Base-by-base conservation (phyloP, 176 grass and related monocot species). In the Calamus simplicifolius region DNA sequence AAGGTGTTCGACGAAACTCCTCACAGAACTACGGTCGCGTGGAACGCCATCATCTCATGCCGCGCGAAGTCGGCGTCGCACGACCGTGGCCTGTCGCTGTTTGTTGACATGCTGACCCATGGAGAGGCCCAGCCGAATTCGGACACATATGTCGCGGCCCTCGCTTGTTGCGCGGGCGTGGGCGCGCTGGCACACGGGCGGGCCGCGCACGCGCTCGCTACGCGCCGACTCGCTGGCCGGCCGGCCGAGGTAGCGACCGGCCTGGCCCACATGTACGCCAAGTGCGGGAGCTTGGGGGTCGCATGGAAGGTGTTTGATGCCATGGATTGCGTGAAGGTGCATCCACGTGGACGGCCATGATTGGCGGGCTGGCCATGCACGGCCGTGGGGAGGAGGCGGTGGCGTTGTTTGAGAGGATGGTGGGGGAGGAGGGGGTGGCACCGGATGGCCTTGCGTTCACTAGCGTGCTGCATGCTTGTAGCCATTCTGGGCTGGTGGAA, bases 301-400 rank as follows among this genome's bases (percentile, higher is more conserved):
- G 28, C 25, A 13, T 19, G 50, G 49, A 53, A 21, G 19, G 59
- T 63, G 58, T 73, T 73, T 28, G 26, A 23, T 18, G 27, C 19
- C 16, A 72, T 72, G 69, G 1, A 61, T 49, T 16, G 16, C 6
- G 17, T 21, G 3, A 73, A 29, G n/a, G 70, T 16, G 29, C 59
- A 48, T 63, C 70, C 25, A 50, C 51, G 2, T 73, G 70, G 70
- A 73, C 70, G 14, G 70, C 70, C 29, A 73, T 73, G 59, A 73
- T 73, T 8, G 49, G 49, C 1, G 70, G 57, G 21, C 50, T 73
- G 27, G 70, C 59, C 18, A 55, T 48, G 59, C 70, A 73, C 29
- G 49, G 57, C 3, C 19, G 27, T 5, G 70, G 70, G 10, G 29
- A 63, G 29, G 70, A 73, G 17, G 70, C 70, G 27, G 26, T 73